These are phyloP conservation scores for Ceratocystis variospora DNA, from an alignment of 2,329 filamentous ascomycete genomes.

Conservation along the genomic window DNA sequence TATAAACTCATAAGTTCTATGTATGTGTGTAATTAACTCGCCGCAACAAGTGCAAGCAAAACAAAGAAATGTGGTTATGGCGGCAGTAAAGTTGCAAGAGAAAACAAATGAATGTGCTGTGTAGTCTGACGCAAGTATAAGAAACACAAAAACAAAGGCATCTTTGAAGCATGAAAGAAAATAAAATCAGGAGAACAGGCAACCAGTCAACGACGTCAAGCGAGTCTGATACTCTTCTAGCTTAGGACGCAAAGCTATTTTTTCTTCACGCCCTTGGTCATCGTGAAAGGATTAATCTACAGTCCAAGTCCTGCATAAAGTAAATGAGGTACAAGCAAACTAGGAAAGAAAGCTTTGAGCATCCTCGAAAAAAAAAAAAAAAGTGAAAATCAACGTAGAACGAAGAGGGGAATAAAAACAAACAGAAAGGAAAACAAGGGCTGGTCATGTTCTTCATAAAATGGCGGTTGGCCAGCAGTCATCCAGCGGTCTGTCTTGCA, in stretches of 20 bases:
- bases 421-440: slow-evolving; percentile 18
- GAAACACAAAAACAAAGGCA: too few species aligned
- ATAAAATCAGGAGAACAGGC: neutral
- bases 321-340: neutral
- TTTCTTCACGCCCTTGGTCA: too few species aligned
- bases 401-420: slow-evolving; percentile 9
- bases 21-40: neutral
- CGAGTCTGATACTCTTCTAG: too few species aligned
- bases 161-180: neutral
- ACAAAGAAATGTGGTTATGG: neutral
- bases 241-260: neutral
- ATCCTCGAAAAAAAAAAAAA: neutral
- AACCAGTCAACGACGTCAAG: neutral
- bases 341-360: neutral
- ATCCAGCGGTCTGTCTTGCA: neutral
- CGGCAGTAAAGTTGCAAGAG: neutral
- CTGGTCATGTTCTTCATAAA: slow-evolving; percentile 6
- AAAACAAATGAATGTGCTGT: neutral
- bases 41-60: neutral
- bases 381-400: neutral
- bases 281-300: too few species aligned
- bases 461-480: neutral
- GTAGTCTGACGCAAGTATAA: too few species aligned
- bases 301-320: neutral
- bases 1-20: slow-evolving; percentile 7